Evolutionary conservation across 306 rosid genomes (phyloP).

Genomic region (Albizia julibrissin): DNA sequence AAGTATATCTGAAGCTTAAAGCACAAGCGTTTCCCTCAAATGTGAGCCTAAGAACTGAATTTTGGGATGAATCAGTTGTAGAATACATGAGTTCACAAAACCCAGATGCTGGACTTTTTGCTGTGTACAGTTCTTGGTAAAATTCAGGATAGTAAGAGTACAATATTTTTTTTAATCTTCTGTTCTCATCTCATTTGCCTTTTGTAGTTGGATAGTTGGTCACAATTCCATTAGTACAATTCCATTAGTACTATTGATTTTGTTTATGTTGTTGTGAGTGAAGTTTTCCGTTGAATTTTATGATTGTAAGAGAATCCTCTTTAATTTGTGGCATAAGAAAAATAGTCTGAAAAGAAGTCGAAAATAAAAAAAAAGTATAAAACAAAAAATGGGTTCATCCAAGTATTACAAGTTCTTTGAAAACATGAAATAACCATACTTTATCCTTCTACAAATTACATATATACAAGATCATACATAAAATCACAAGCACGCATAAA

Average conservation of each 20-base stretch:
- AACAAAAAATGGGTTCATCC: no score
- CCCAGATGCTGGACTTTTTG: background rate
- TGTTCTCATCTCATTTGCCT: constrained; percentile 20
- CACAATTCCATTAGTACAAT: constrained; percentile 25
- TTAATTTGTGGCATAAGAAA: no score
- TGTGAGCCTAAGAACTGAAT: constrained; percentile 20
- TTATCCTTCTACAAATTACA: no score
- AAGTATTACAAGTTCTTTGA: no score
- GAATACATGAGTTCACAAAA: background rate
- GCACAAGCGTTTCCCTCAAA: background rate
- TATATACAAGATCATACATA: no score
- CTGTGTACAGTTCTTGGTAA: background rate
- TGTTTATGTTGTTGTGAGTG: background rate
- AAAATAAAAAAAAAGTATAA: no score
- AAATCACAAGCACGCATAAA: no score
- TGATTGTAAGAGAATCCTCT: background rate
- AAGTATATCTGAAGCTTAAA: constrained; percentile 22
- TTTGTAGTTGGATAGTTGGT: constrained; percentile 7
- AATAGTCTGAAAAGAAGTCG: no score
- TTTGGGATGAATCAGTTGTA: constrained; percentile 29
- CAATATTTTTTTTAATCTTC: background rate
- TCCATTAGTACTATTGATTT: constrained; percentile 11
- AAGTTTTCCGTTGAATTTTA: constrained; percentile 1
- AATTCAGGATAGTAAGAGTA: no score
- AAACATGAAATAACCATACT: no score